Base-by-base conservation (phyloP, 768 basidiomycete species). In the Rubroboletus pulcherrimus region DNA sequence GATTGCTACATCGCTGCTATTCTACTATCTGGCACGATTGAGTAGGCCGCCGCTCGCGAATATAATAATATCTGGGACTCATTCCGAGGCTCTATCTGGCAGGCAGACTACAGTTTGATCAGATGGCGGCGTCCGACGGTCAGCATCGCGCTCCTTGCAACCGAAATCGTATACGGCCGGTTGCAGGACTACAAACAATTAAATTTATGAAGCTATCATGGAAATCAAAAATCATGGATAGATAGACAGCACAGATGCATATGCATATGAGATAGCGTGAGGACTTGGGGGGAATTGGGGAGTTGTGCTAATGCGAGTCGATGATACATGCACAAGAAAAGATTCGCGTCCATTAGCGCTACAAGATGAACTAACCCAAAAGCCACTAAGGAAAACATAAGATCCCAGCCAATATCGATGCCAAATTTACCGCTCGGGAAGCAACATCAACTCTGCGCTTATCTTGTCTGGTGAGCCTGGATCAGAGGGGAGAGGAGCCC, bases 381-480 rank as follows among this genome's bases (percentile, higher is more conserved):
- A 26, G 17, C 12, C 45, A 45, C 19, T 37, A 53, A 56, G 15
- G 45, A 53, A 49, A 34, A 35, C 4, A 11, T 10, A 46, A 34
- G 29, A 52, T 49, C 47, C 29, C 7, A 48, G 34, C 33, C 2
- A 10, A 44, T 21, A 48, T 31, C 24, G 0, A 54, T 41, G 31
- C 9, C 21, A 39, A 21, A 14, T 29, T 52, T 46, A 81, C 66
- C 80, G 78, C 57, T 78, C 80, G 10, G 78, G 75, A 31, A 79
- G 73, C 12, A 79, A 57, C 65, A 76, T 71, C 30, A 70, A 50
- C 54, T 80, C 79, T 33, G 51, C 51, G 17, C 63, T 68, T 26
- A 63, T 66, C 64, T 81, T 82, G 59, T 76, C 75, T 0, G 75
- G 75, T 7, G 78, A 77, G 9, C 73, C 75, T 2, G 78, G 76